These are phyloP conservation scores for Hibiscus trionum DNA, from an alignment of 345 rosid species.

Conservation along the genomic window DNA sequence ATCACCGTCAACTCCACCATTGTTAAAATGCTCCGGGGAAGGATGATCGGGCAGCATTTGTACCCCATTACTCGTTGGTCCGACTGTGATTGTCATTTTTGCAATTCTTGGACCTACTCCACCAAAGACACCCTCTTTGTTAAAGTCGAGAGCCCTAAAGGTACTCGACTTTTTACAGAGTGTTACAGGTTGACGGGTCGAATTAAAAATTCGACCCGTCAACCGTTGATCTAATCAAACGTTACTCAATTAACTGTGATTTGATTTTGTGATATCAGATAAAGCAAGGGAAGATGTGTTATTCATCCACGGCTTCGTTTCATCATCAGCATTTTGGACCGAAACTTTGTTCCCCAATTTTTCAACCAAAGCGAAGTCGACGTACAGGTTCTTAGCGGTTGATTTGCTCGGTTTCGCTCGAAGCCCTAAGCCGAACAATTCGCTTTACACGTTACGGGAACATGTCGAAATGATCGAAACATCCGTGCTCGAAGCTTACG, in stretches of 20 bases:
- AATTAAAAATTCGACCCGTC: no score
- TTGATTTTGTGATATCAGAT: conserved; percentile 19
- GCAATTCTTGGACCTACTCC: conserved; percentile 66
- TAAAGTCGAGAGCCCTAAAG: conserved; percentile 51
- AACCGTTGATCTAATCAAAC: no score
- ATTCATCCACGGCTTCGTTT: conserved; percentile 97
- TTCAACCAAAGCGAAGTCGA: conserved; percentile 53
- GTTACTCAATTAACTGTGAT: background rate
- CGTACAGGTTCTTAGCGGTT: conserved; percentile 66
- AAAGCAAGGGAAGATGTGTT: conserved; percentile 65
- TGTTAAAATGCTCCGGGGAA: conserved; percentile 61
- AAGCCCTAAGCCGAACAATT: conserved; percentile 93
- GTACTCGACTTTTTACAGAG: conserved; percentile 14
- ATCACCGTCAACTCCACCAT: conserved; percentile 53
- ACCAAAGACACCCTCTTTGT: conserved; percentile 57
- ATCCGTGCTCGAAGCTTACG: conserved; percentile 50
- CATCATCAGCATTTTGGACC: conserved; percentile 94
- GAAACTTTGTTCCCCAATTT: conserved; percentile 92
- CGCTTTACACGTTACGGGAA: conserved; percentile 79
- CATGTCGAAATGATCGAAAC: conserved; percentile 89
- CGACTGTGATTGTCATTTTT: conserved; percentile 73
- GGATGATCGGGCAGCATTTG: conserved; percentile 36
- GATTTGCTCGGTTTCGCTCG: conserved; percentile 89
- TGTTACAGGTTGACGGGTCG: no score
- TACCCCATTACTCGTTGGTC: conserved; percentile 82